Base-by-base conservation (phyloP, 148 eudicot genomes). In the Rhododendron kiyosumense region DNA sequence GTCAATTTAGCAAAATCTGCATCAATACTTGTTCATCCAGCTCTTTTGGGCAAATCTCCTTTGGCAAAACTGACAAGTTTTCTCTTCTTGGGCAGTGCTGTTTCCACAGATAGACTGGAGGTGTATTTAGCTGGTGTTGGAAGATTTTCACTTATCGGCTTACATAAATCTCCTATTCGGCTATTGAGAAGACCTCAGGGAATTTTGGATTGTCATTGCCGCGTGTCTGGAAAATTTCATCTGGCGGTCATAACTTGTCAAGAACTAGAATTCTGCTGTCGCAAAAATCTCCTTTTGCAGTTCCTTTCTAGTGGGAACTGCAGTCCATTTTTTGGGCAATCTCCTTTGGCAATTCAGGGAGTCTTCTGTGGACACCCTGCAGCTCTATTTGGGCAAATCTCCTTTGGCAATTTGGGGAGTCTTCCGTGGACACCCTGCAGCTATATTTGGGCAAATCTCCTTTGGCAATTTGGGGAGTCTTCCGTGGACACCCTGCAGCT, bases 1-100 rank as follows among this genome's bases (percentile, higher is more conserved):
- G 76, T 32, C 82, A 79, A 45, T 78, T 45, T 81, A 61, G 67
- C 77, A 41, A 67, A 45, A 73, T 46, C 15, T 59, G 52, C 77
- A 26, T 51, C 26, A 10, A 46, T 46, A 65, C 45, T 46, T 12
- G 74, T 86, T 67, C 84, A 83, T 89, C 88, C 85, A 52, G 86
- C 89, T 90, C 86, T 80, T 83, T 38, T 51, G 93, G 94, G 92
- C 89, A 95, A 92, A 90, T 92, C 93, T 94, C 93, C 92, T 92
- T 93, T 94, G 96, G 98, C 96, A 91, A 86, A 83, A 81, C 45
- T 49, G 15, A 49, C 34, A 5, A 49, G 63, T 18, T 82, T 51
- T 65, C 78, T 61, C 83, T 46, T 28, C 77, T 45, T 65, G 24
- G 59, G 45, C 11, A 22, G 43, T 6, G 30, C 52, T 85, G 12